phyloP scores from a whole-genome alignment of 495 filamentous ascomycete genomes.

The Hypoxylon lienhwacheense region DNA sequence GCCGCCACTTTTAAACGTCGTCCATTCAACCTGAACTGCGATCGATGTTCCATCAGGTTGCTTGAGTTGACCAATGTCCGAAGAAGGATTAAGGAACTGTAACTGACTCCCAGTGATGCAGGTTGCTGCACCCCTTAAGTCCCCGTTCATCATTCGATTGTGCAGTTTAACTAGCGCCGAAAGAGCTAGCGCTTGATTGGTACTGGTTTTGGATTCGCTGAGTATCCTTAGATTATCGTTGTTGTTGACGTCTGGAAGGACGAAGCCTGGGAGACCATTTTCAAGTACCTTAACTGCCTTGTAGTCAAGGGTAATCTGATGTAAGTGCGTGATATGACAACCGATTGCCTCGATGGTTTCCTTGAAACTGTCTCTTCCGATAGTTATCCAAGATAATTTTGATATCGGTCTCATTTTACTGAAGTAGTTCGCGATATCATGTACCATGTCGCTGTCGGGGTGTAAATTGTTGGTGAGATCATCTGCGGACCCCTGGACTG shows the following conservation, averaged over 20 bases:
- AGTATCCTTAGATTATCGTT: too few species aligned
- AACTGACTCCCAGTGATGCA: neutral
- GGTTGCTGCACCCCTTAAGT: too few species aligned
- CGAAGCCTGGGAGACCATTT: too few species aligned
- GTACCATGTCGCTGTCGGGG: conserved; percentile 18
- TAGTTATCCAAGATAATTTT: neutral
- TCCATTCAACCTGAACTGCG: neutral
- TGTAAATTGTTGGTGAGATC: neutral
- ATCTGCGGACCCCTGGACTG: neutral
- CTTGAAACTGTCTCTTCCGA: neutral
- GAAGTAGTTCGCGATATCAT: neutral
- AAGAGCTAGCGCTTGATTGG: too few species aligned
- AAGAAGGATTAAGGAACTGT: neutral
- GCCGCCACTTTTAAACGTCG: neutral
- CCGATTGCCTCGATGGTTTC: neutral
- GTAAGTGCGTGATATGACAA: neutral
- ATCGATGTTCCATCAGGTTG: neutral
- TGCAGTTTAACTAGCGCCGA: too few species aligned
- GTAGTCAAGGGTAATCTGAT: neutral
- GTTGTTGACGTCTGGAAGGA: too few species aligned
- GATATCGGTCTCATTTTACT: neutral
- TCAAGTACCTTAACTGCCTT: neutral
- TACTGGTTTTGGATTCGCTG: too few species aligned
- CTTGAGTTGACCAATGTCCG: neutral
- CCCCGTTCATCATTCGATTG: too few species aligned